Evolutionary conservation across 2,329 filamentous ascomycete species (phyloP).

Genomic region (Calycina herbarum): DNA sequence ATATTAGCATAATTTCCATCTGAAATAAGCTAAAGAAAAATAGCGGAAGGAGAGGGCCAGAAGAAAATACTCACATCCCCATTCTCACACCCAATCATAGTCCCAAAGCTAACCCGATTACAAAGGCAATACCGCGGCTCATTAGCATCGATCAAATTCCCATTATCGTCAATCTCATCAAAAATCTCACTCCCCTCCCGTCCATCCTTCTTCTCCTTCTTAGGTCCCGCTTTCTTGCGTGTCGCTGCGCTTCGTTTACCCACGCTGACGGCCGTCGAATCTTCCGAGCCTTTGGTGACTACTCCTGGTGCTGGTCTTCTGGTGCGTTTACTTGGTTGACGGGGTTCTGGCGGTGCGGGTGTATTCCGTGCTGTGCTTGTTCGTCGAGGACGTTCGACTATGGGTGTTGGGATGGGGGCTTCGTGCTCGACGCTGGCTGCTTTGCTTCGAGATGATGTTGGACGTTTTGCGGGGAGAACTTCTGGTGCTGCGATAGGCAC

Average conservation of each 20-base stretch:
- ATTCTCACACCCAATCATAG: constrained; percentile 83
- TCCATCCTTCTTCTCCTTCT: constrained; percentile 41
- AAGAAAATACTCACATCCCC: constrained; percentile 57
- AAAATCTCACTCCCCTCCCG: constrained; percentile 50
- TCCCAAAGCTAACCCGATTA: constrained; percentile 76
- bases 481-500: constrained; percentile 26
- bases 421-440: constrained; percentile 34
- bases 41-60: neutral
- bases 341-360: constrained; percentile 45
- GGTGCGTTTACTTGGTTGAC: constrained; percentile 55
- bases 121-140: constrained; percentile 78
- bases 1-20: neutral
- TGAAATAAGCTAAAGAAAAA: neutral
- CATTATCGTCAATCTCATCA: constrained; percentile 66
- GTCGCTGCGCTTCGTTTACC: constrained; percentile 71
- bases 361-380: constrained; percentile 43
- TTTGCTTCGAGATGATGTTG: constrained; percentile 38
- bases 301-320: constrained; percentile 73
- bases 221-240: constrained; percentile 59
- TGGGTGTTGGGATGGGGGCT: constrained; percentile 23
- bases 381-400: constrained; percentile 35
- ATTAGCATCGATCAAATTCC: constrained; percentile 69
- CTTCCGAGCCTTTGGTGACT: constrained; percentile 51
- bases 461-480: constrained; percentile 30
- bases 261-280: constrained; percentile 60